A percentile compares a stretch with the other conserved stretches of the same genome.
phyloP scores from a whole-genome alignment of 2,329 filamentous ascomycete genomes.

The Lecanicillium sp. region DNA sequence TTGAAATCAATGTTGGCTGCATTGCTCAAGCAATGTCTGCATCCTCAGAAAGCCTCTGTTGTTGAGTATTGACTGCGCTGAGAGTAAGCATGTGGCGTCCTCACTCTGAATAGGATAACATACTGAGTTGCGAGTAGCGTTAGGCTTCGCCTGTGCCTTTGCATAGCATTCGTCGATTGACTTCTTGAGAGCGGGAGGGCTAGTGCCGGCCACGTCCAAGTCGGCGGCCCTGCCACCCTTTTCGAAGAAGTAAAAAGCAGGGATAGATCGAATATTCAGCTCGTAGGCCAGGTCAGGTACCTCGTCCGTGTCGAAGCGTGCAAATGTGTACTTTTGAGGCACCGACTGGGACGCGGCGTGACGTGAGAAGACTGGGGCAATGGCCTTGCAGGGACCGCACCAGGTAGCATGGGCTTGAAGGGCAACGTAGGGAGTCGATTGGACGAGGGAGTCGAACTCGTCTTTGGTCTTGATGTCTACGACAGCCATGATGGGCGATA shows the following conservation, averaged over 20 bases:
- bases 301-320: slow-evolving; percentile 52
- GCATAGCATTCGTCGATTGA: slow-evolving; percentile 15
- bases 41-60: background rate
- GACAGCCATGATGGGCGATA: slow-evolving; percentile 23
- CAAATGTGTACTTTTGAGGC: slow-evolving; percentile 41
- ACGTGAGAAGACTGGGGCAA: slow-evolving; percentile 45
- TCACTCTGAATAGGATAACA: too few relatives aligned
- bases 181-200: slow-evolving; percentile 24
- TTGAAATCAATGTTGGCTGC: too few relatives aligned
- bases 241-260: slow-evolving; percentile 54
- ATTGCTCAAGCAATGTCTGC: too few relatives aligned
- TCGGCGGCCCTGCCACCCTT: slow-evolving; percentile 39
- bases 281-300: slow-evolving; percentile 40
- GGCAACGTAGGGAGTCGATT: slow-evolving; percentile 41
- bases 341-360: slow-evolving; percentile 31
- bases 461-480: slow-evolving; percentile 31
- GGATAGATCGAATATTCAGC: slow-evolving; percentile 47
- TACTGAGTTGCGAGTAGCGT: slow-evolving; percentile 7
- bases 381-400: slow-evolving; percentile 54
- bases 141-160: slow-evolving; percentile 16
- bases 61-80: background rate
- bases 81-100: too few relatives aligned
- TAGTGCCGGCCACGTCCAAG: slow-evolving; percentile 34
- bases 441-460: slow-evolving; percentile 42
- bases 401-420: slow-evolving; percentile 53